Conservation (phyloP, 352 stramenopile species). For the Lagenidium giganteum region DNA sequence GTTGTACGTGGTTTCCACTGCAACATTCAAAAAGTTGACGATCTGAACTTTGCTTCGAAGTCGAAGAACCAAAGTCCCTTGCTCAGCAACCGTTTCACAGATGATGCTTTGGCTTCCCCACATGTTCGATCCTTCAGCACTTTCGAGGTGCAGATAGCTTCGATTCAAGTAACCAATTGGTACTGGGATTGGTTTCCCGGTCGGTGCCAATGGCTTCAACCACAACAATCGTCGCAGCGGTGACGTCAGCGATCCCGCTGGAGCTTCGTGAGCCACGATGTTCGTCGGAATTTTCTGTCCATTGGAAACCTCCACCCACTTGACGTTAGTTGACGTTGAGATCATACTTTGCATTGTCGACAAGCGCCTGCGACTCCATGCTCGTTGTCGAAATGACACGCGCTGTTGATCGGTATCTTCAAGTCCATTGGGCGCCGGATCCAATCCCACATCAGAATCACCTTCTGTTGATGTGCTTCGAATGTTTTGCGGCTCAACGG, state of each 20-base stretch:
- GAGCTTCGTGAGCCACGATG: conserved; percentile 79
- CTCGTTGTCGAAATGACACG: conserved; percentile 46
- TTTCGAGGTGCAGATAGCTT: conserved; percentile 81
- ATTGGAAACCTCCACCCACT: conserved; percentile 61
- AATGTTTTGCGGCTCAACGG: no score
- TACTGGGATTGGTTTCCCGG: conserved; percentile 71
- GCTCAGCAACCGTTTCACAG: conserved; percentile 80
- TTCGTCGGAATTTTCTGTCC: conserved; percentile 64
- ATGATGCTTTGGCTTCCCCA: conserved; percentile 81
- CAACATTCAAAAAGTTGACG: conserved; percentile 63
- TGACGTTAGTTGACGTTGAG: conserved; percentile 53
- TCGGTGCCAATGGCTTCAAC: conserved; percentile 35
- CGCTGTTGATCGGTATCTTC: no score
- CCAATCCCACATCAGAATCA: no score
- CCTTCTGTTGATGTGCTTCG: no score
- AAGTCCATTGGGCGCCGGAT: no score
- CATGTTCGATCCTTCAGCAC: conserved; percentile 22
- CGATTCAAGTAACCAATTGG: conserved; percentile 84
- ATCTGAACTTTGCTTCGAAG: conserved; percentile 77
- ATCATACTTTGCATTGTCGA: conserved; percentile 74
- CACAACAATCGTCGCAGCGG: conserved; percentile 68
- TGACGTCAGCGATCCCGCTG: conserved; percentile 74
- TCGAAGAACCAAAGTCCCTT: conserved; percentile 76
- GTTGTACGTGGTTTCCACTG: conserved; percentile 79
- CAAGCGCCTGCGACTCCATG: conserved; percentile 60